Evolutionary conservation across 495 filamentous ascomycete species (phyloP).

Genomic region (Xylaria castorea): DNA sequence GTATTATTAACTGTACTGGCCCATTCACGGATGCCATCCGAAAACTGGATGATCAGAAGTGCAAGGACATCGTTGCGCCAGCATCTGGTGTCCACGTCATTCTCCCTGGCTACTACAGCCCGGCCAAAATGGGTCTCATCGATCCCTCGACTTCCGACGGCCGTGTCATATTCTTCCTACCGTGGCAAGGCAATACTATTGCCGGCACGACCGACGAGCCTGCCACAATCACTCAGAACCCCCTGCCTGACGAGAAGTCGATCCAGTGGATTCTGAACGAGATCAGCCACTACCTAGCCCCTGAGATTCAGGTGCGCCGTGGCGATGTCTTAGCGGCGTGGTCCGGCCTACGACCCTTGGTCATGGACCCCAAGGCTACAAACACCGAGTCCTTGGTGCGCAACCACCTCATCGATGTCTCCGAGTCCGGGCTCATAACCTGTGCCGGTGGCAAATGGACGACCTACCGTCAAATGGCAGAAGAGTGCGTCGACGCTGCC

Average conservation of each 20-base stretch:
- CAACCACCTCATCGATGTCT: slow-evolving; percentile 91
- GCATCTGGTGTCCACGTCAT: slow-evolving; percentile 95
- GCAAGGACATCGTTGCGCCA: slow-evolving; percentile 89
- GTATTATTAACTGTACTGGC: slow-evolving; percentile 95
- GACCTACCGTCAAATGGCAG: slow-evolving; percentile 98
- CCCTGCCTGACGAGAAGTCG: slow-evolving; percentile 87
- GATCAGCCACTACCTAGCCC: slow-evolving; percentile 85
- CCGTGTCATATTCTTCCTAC: slow-evolving; percentile 98
- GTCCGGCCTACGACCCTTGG: slow-evolving; percentile 92
- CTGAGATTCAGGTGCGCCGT: slow-evolving; percentile 91
- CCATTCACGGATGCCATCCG: slow-evolving; percentile 94
- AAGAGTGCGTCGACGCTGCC: slow-evolving; percentile 93
- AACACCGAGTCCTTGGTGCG: slow-evolving; percentile 95
- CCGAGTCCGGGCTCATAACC: slow-evolving; percentile 84
- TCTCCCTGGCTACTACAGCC: slow-evolving; percentile 93
- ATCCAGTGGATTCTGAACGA: slow-evolving; percentile 97
- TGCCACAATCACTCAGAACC: slow-evolving; percentile 79
- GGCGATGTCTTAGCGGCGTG: slow-evolving; percentile 96
- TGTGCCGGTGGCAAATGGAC: slow-evolving; percentile 99
- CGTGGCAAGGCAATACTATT: slow-evolving; percentile 99
- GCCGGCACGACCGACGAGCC: slow-evolving; percentile 95
- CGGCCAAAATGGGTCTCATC: slow-evolving; percentile 94
- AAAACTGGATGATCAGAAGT: slow-evolving; percentile 79
- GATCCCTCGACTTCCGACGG: slow-evolving; percentile 95
- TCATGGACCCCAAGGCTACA: slow-evolving; percentile 91